phyloP scores from a whole-genome alignment of 1,284 basidiomycete genomes.

The Ceratobasidium sp. region DNA sequence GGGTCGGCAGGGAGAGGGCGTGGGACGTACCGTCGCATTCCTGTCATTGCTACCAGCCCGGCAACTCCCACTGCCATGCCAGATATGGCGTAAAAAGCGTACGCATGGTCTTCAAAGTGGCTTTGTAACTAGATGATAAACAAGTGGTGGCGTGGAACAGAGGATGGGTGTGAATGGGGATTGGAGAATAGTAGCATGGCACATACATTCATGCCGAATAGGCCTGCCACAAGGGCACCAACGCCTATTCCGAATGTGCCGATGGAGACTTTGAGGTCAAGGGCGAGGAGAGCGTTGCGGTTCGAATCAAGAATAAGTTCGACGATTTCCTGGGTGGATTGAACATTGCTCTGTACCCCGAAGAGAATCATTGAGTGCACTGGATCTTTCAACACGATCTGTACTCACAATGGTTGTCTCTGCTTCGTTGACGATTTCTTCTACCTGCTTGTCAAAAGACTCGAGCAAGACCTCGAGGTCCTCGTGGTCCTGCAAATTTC shows the following conservation, averaged over 20 bases:
- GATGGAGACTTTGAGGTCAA: slow-evolving; percentile 96
- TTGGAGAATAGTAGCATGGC: background rate
- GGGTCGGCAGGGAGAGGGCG: slow-evolving; percentile 13
- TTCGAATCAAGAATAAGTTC: slow-evolving; percentile 97
- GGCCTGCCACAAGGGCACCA: slow-evolving; percentile 90
- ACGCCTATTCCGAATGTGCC: slow-evolving; percentile 89
- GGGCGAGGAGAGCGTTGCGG: slow-evolving; percentile 88
- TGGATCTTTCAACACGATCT: background rate
- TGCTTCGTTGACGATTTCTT: slow-evolving; percentile 93
- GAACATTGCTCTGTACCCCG: slow-evolving; percentile 76
- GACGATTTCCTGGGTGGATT: slow-evolving; percentile 96
- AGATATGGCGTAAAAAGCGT: slow-evolving; percentile 72
- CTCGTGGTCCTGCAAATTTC: slow-evolving; percentile 81
- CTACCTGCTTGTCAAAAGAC: slow-evolving; percentile 93
- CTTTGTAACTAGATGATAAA: slow-evolving; percentile 62
- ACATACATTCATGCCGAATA: slow-evolving; percentile 96
- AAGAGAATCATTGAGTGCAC: background rate
- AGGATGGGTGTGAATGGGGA: background rate
- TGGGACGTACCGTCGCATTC: slow-evolving; percentile 64
- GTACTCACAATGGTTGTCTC: slow-evolving; percentile 79
- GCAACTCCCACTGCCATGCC: slow-evolving; percentile 61
- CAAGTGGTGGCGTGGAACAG: background rate
- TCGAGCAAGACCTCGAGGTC: slow-evolving; percentile 93
- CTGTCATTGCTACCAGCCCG: slow-evolving; percentile 63
- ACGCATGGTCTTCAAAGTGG: slow-evolving; percentile 70